These are phyloP conservation scores for Citrus mangshanensis DNA, from an alignment of 345 rosid species.

Conservation along the genomic window DNA sequence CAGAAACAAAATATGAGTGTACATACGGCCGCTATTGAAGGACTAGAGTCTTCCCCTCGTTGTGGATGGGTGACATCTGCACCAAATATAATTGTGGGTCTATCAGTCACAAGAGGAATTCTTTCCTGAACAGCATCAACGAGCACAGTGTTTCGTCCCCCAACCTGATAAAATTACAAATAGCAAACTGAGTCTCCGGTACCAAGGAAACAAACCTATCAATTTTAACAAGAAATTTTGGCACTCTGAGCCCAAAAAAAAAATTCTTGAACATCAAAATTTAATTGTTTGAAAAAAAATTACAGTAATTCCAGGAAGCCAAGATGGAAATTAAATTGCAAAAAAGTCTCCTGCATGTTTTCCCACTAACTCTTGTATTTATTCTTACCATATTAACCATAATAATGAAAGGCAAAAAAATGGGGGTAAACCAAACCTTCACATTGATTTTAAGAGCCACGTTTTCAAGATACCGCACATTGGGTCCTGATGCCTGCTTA, in stretches of 20 bases:
- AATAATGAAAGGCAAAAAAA: not conserved
- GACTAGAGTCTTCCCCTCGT: constrained; percentile 69
- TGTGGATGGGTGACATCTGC: constrained; percentile 80
- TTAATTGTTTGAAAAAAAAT: not conserved
- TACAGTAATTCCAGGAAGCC: not conserved
- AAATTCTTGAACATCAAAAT: not conserved
- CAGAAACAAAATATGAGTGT: too few species aligned
- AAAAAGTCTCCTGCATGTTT: not conserved
- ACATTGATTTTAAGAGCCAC: constrained; percentile 73
- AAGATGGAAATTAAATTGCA: not conserved
- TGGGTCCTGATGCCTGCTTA: constrained; percentile 27
- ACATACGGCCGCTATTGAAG: constrained; percentile 84
- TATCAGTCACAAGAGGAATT: constrained; percentile 53
- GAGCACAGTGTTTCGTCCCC: constrained; percentile 69
- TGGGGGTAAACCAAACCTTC: constrained; percentile 42
- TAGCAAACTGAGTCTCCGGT: not conserved
- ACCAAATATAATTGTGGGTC: constrained; percentile 73
- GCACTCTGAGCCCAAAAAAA: not conserved
- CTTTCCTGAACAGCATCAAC: constrained; percentile 45
- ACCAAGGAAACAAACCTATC: not conserved
- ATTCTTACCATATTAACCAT: not conserved
- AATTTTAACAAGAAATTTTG: not conserved
- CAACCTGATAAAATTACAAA: constrained; percentile 38
- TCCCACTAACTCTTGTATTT: not conserved
- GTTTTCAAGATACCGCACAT: constrained; percentile 58